Percentiles rank a stretch among this genome's conserved stretches.
phyloP scores from a whole-genome alignment of 768 basidiomycete species.

The Pleurotus ostreatus region DNA sequence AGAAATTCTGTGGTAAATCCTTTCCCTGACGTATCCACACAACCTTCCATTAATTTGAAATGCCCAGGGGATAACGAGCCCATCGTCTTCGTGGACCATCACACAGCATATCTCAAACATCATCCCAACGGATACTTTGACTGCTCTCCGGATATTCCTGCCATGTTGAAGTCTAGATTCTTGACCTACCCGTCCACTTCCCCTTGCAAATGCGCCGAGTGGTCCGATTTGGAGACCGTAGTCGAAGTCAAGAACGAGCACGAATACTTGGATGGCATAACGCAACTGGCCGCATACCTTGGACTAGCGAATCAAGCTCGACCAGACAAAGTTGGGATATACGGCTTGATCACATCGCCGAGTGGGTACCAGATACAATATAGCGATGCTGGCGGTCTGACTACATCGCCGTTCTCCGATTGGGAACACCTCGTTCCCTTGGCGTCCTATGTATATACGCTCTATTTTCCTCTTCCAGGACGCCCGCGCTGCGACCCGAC shows the following conservation, averaged over 20 bases:
- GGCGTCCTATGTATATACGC: conserved; percentile 3
- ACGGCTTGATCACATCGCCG: neutral
- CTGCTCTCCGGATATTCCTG: neutral
- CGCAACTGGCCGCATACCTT: conserved; percentile 7
- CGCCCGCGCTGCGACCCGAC: neutral
- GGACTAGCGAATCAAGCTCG: conserved; percentile 10
- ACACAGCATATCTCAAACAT: neutral
- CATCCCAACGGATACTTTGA: neutral
- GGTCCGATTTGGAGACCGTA: neutral
- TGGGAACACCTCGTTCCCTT: conserved; percentile 7
- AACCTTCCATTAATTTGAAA: neutral
- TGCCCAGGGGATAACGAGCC: neutral
- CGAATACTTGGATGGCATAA: neutral
- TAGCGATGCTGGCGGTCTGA: conserved; percentile 6
- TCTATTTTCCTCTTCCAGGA: conserved; percentile 2
- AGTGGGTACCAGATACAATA: neutral
- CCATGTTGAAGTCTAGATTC: neutral
- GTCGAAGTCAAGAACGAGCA: neutral
- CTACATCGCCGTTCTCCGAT: neutral
- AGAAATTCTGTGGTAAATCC: neutral
- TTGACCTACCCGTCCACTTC: neutral
- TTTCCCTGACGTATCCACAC: neutral
- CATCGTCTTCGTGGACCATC: neutral
- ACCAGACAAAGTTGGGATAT: conserved; percentile 4
- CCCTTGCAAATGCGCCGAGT: neutral